Evolutionary conservation across 306 rosid genomes (phyloP), one percentile per base, ranked within the genome.

Genomic region (Carpinus viminea): DNA sequence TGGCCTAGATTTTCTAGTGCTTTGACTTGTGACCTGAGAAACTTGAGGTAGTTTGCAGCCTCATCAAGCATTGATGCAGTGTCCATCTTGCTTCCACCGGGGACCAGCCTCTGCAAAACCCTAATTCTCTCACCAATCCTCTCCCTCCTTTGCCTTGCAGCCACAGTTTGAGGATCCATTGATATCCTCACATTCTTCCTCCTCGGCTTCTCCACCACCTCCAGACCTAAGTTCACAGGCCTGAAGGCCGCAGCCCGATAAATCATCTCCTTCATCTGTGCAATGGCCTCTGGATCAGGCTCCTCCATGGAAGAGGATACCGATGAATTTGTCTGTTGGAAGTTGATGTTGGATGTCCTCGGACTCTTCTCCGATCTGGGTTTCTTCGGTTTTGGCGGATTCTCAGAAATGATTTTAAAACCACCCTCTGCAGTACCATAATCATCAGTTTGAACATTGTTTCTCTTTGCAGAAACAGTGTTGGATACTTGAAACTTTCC

Each of bases 1-100:
- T 91, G 89, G 10, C 99, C 99, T 7, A 91, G 76, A 78, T 50
- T 80, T 72, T 95, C 99, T 15, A 95, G 78, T 26, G 91, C 94
- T 76, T 91, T 90, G 57, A 95, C 87, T 76, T 95, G 99, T 28
- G 98, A 84, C 79, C 89, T 90, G 26, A 95, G 85, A 73, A 95
- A 95, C 88, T 90, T 93, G 68, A 95, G 97, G 76, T 95, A 95
- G 52, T 89, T 95, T 55, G 99, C 98, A 77, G 98, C 99, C 61
- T 95, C 99, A 70, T 93, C 98, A 51, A 95, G 99, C 94, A 93
- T 93, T 41, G 99, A 93, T 17, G 99, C 99, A 59, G 99, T 93
- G 81, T 95, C 99, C 99, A 95, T 92, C 82, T 91, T 95, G 91
- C 79, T 90, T 55, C 99, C 99, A 8, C 98, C 98, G n/a, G 99